Evolutionary conservation across 2,329 filamentous ascomycete species (phyloP), one percentile per base, ranked within the genome.

Genomic region (Ascocoryne sarcoides): DNA sequence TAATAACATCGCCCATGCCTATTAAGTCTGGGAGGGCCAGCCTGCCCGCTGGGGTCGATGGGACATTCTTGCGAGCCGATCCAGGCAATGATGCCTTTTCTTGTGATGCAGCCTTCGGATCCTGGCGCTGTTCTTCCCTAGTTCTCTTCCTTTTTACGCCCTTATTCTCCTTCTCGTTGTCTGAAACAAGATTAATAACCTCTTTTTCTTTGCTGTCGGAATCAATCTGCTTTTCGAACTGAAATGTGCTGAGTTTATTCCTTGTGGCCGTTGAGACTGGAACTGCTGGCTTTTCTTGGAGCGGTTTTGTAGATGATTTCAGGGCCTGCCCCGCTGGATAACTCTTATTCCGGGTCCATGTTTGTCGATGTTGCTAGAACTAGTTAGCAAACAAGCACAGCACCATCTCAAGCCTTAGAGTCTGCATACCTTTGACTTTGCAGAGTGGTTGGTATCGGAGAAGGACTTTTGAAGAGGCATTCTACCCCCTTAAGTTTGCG

Each of bases 11-110:
- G 17, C 52, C 51, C 52, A 57, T 56, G 12, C 56, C 71, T 48
- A 76, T 66, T 30, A 82, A 62, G 48, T 81, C 76, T 40, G 71
- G 69, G 68, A 78, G 75, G 33, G 70, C 68, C 39, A 79, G 56
- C 39, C 69, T 68, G 37, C 65, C 69, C 10, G 66, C 65, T 1
- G 75, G 73, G 1, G 75, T 77, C 15, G 56, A 60, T 3, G 65
- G 58, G 32, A 43, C 40, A 35, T 54, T 38, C 54, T 43, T 57
- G 52, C 37, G 58, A 53, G 34, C 52, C 4, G 49, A 23, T 5
- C 46, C 43, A 4, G 50, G 43, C 2, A 50, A 23, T 7, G 32
- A 14, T 32, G 34, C 30, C 40, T 47, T 43, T 17, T 50, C 46
- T 23, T 42, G 35, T 9, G 41, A 33, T 17, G 15, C 12, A 4